Evolutionary conservation across 495 filamentous ascomycete genomes (phyloP).

Genomic region (Annulohypoxylon moriforme): DNA sequence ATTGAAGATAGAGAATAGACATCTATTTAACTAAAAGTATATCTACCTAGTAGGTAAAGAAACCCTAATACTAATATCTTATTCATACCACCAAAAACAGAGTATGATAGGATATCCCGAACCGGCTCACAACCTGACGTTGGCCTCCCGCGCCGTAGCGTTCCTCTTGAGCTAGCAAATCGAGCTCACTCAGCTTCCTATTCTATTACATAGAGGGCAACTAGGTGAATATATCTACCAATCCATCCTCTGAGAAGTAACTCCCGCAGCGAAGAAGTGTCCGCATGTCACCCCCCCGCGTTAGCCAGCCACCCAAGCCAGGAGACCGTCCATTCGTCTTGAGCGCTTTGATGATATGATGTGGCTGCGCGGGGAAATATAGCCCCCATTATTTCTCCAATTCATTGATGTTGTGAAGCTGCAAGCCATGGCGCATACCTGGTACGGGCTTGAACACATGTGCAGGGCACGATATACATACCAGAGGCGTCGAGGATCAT

Average conservation of each 20-base stretch:
- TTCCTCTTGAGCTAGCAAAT: conserved; percentile 13
- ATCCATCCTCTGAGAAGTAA: conserved; percentile 15
- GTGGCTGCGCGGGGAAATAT: conserved; percentile 6
- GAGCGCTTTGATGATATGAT: conserved; percentile 17
- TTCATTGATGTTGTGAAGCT: conserved; percentile 4
- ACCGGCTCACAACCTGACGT: conserved; percentile 20
- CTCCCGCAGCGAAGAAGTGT: conserved; percentile 27
- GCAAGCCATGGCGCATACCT: conserved; percentile 22
- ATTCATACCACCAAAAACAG: conserved; percentile 10
- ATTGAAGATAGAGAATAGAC: background rate
- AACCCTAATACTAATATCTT: conserved; percentile 16
- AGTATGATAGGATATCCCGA: conserved; percentile 7
- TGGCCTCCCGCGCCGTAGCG: conserved; percentile 3
- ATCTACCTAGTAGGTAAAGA: background rate
- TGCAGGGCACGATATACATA: background rate
- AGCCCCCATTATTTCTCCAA: background rate
- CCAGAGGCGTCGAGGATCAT: conserved; percentile 1
- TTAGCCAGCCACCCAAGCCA: conserved; percentile 23
- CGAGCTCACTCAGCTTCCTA: conserved; percentile 23
- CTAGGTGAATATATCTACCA: conserved; percentile 6
- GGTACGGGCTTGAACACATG: background rate
- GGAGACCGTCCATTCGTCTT: background rate
- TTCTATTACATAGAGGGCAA: conserved; percentile 14
- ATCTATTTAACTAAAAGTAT: background rate
- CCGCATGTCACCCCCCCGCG: conserved; percentile 35